These are phyloP conservation scores for Ramaria rubella DNA, from an alignment of 768 basidiomycete species.

Conservation along the genomic window DNA sequence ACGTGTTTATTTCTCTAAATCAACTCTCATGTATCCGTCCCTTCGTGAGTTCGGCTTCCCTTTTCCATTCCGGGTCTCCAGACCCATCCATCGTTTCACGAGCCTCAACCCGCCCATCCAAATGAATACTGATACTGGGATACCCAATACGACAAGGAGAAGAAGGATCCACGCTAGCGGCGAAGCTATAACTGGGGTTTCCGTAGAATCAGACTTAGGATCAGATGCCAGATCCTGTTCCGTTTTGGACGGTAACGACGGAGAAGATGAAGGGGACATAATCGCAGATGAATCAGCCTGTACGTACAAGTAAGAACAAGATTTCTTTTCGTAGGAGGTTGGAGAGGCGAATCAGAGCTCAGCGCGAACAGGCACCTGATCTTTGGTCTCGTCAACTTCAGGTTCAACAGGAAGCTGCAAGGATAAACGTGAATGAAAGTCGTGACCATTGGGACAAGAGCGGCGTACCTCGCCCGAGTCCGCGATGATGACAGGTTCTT, in stretches of 20 bases:
- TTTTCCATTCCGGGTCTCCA: slow-evolving; percentile 36
- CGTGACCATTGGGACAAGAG: not conserved
- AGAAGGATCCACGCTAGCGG: slow-evolving; percentile 11
- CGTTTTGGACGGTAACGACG: slow-evolving; percentile 13
- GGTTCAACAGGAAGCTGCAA: slow-evolving; percentile 34
- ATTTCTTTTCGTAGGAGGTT: slow-evolving; percentile 16
- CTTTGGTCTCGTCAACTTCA: slow-evolving; percentile 55
- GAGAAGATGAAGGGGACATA: slow-evolving; percentile 18
- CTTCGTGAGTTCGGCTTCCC: slow-evolving; percentile 2
- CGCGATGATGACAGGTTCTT: slow-evolving; percentile 69
- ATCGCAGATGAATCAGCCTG: slow-evolving; percentile 8
- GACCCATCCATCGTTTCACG: slow-evolving; percentile 30
- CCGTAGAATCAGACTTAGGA: not conserved
- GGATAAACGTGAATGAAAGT: slow-evolving; percentile 7
- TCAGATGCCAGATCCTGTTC: not conserved
- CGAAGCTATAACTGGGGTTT: not conserved
- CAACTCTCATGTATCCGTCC: slow-evolving; percentile 22
- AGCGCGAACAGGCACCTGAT: slow-evolving; percentile 89
- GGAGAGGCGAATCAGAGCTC: slow-evolving; percentile 64
- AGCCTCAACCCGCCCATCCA: slow-evolving; percentile 49
- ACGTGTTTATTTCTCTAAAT: slow-evolving; percentile 39
- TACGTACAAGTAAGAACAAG: slow-evolving; percentile 13
- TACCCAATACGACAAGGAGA: slow-evolving; percentile 36
- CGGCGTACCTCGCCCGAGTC: slow-evolving; percentile 79
- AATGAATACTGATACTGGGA: slow-evolving; percentile 38